Percentiles rank a stretch among this genome's conserved stretches.
These are phyloP conservation scores for Tolypocladium endophyticum DNA, from an alignment of 2,329 filamentous ascomycete species.

Conservation along the genomic window DNA sequence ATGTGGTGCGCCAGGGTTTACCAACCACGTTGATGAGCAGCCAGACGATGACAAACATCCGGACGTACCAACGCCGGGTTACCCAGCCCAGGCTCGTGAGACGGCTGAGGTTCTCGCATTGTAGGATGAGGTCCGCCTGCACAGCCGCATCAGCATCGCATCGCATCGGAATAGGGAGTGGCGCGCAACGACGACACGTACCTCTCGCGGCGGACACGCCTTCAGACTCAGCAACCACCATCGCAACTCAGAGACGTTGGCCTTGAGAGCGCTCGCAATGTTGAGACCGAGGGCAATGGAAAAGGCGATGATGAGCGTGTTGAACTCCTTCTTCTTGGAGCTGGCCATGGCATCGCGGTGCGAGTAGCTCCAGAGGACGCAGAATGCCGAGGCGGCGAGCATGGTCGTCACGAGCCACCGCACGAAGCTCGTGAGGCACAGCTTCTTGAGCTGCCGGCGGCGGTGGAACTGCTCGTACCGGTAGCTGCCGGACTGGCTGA, in stretches of 20 bases:
- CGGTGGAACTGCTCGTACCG: constrained; percentile 10
- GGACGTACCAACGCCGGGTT: constrained; percentile 7
- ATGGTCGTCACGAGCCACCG: constrained; percentile 18
- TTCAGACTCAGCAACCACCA: constrained; percentile 32
- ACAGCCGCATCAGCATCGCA: neutral
- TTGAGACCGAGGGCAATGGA: constrained; percentile 31
- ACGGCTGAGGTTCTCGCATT: constrained; percentile 13
- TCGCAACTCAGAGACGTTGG: constrained; percentile 31
- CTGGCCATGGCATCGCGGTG: constrained; percentile 17
- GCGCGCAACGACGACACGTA: constrained; percentile 7
- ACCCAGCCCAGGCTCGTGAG: constrained; percentile 10
- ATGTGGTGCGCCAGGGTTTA: neutral
- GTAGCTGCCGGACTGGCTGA: constrained; percentile 5
- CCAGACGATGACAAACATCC: constrained; percentile 11
- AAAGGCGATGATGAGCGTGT: constrained; percentile 31
- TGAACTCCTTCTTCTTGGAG: constrained; percentile 28
- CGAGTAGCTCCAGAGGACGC: constrained; percentile 17
- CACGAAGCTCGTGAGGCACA: constrained; percentile 6
- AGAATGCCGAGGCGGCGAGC: constrained; percentile 17
- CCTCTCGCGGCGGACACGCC: constrained; percentile 26
- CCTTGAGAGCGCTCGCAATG: constrained; percentile 30
- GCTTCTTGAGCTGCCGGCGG: constrained; percentile 8
- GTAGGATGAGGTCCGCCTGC: constrained; percentile 11
- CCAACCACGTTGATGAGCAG: constrained; percentile 13
- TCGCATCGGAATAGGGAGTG: neutral